Percentiles rank a stretch among this genome's conserved stretches.
Evolutionary conservation across 768 basidiomycete species (phyloP).

Genomic region (Leccinum arenicola): DNA sequence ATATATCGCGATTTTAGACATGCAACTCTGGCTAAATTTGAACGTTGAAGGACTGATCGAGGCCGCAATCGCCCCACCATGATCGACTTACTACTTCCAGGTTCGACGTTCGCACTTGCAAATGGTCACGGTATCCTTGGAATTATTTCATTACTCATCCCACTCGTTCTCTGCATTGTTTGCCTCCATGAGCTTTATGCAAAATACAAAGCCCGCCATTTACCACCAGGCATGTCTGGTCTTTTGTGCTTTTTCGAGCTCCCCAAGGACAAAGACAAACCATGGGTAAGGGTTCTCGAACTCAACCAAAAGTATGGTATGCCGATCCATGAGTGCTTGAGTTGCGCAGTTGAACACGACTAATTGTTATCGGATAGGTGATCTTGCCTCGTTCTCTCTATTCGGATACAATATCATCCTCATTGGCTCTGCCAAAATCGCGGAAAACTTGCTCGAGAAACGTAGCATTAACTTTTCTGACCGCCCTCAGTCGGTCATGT

Average conservation of each 20-base stretch:
- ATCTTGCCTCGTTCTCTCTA: constrained; percentile 12
- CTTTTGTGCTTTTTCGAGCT: constrained; percentile 8
- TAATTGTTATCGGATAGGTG: constrained; percentile 5
- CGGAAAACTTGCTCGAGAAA: constrained; percentile 46
- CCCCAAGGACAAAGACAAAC: constrained; percentile 3
- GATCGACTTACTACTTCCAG: background rate
- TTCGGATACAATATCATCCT: constrained; percentile 37
- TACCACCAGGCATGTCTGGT: constrained; percentile 19
- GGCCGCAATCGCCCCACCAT: background rate
- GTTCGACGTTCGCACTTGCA: background rate
- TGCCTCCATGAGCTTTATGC: constrained; percentile 2
- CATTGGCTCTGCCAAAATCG: constrained; percentile 40
- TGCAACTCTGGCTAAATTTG: no score
- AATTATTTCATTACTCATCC: background rate
- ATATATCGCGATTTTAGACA: no score
- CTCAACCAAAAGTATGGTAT: constrained; percentile 14
- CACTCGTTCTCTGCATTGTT: background rate
- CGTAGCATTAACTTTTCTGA: constrained; percentile 41
- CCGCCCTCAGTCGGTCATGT: constrained; percentile 20
- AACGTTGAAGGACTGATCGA: constrained; percentile 21
- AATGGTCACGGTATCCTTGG: background rate
- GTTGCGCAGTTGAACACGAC: no score
- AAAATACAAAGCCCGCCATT: background rate
- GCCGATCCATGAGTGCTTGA: background rate
- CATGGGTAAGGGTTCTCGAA: constrained; percentile 12